phyloP scores from a whole-genome alignment of 495 filamentous ascomycete species.

The Neurospora hispaniola region DNA sequence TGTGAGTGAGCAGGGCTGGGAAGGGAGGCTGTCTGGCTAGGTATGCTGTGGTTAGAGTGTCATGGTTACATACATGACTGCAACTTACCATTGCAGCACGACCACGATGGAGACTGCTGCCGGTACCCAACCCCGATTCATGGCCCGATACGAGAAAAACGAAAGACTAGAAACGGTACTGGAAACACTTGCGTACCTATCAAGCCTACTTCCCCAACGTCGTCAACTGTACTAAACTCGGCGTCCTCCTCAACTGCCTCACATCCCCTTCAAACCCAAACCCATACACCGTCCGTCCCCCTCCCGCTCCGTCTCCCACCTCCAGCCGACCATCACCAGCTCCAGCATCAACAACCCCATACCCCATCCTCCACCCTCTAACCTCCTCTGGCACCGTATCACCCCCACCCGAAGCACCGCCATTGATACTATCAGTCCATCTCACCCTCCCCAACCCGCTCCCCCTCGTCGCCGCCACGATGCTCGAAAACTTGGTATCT shows the following conservation, averaged over 20 bases:
- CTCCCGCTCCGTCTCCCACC: slow-evolving; percentile 7
- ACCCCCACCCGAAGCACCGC: not conserved
- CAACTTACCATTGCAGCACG: not conserved
- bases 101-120: not conserved
- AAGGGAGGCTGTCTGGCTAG: not conserved
- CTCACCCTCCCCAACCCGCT: slow-evolving; percentile 20
- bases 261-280: slow-evolving; percentile 29
- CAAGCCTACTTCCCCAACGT: not conserved
- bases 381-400: slow-evolving; percentile 6
- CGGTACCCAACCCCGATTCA: not conserved
- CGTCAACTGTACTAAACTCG: not conserved
- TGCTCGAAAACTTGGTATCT: slow-evolving; percentile 25
- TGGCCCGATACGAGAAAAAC: not conserved
- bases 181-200: not conserved
- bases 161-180: not conserved
- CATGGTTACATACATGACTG: not conserved
- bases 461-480: slow-evolving; percentile 29
- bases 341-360: slow-evolving; percentile 19
- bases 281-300: slow-evolving; percentile 15
- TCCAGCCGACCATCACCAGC: not conserved
- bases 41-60: not conserved
- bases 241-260: slow-evolving; percentile 9
- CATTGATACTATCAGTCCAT: slow-evolving; percentile 11
- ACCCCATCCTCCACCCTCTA: slow-evolving; percentile 20
- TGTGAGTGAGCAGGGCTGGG: not conserved